These are phyloP conservation scores for Periconia macrospinosa DNA, from an alignment of 2,329 filamentous ascomycete species.

Conservation along the genomic window DNA sequence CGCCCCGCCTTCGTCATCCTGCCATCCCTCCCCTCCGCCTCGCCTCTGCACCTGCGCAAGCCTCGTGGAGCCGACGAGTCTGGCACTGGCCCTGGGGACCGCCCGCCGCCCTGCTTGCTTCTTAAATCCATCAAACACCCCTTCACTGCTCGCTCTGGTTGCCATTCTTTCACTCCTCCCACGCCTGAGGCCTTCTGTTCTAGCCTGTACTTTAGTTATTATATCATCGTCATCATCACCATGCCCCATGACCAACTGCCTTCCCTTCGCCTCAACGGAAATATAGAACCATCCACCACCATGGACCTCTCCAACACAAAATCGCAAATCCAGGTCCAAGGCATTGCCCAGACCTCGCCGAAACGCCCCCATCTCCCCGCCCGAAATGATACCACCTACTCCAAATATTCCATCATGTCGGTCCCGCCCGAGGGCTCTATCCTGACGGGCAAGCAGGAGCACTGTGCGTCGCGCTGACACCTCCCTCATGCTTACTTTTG, in stretches of 20 bases:
- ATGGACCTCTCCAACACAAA: constrained; percentile 32
- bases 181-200: not conserved
- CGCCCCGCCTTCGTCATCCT: no score
- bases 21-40: no score
- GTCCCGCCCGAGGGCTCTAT: constrained; percentile 59
- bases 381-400: constrained; percentile 36
- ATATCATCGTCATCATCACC: constrained; percentile 19
- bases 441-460: constrained; percentile 95
- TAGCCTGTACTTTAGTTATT: constrained; percentile 1
- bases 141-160: not conserved
- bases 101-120: no score
- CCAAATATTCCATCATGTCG: constrained; percentile 47
- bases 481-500: not conserved
- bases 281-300: constrained; percentile 29
- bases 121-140: no score
- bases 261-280: constrained; percentile 36
- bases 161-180: not conserved
- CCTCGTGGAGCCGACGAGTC: no score
- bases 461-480: constrained; percentile 64
- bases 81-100: no score
- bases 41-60: no score
- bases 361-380: constrained; percentile 20
- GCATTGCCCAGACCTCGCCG: constrained; percentile 13
- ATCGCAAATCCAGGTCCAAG: constrained; percentile 20
- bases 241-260: constrained; percentile 27